A percentile compares a stretch with the other conserved stretches of the same genome.
Evolutionary conservation across 768 basidiomycete genomes (phyloP).

Genomic region (Pleurotus eryngii): DNA sequence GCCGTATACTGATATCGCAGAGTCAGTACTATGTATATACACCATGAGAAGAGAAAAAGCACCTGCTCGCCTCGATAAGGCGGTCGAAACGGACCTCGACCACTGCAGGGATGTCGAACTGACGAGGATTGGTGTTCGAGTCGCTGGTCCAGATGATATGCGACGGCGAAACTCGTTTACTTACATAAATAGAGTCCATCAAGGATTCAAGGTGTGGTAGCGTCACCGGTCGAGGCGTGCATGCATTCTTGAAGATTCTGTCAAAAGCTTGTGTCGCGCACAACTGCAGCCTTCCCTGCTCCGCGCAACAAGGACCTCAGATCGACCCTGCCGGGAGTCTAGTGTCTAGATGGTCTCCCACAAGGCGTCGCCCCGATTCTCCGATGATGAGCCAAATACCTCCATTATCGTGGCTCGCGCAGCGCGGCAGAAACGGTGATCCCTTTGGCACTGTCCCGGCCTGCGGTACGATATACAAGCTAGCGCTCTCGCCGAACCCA

Average conservation of each 20-base stretch:
- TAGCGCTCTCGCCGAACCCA: too few species aligned
- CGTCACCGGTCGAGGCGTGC: background rate
- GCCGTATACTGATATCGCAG: background rate
- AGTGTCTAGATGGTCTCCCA: background rate
- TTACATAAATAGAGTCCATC: background rate
- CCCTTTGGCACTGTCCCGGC: background rate
- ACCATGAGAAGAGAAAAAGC: too few species aligned
- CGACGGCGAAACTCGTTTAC: background rate
- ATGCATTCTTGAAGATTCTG: background rate
- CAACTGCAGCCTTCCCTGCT: background rate
- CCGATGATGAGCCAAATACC: background rate
- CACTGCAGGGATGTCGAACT: too few species aligned
- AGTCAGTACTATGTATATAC: background rate
- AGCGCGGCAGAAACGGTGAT: background rate
- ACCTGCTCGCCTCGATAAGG: too few species aligned
- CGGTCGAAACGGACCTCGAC: too few species aligned
- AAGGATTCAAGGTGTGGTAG: background rate
- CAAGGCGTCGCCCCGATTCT: slow-evolving; percentile 5
- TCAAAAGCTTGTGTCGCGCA: background rate
- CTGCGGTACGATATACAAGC: background rate
- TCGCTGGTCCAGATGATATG: background rate
- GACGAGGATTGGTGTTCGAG: too few species aligned
- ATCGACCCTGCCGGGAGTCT: background rate
- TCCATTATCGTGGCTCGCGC: background rate
- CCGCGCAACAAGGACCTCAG: background rate